Percentiles rank a stretch among this genome's conserved stretches.
Evolutionary conservation across 345 rosid species (phyloP).

Genomic region (Erodium maritimum): DNA sequence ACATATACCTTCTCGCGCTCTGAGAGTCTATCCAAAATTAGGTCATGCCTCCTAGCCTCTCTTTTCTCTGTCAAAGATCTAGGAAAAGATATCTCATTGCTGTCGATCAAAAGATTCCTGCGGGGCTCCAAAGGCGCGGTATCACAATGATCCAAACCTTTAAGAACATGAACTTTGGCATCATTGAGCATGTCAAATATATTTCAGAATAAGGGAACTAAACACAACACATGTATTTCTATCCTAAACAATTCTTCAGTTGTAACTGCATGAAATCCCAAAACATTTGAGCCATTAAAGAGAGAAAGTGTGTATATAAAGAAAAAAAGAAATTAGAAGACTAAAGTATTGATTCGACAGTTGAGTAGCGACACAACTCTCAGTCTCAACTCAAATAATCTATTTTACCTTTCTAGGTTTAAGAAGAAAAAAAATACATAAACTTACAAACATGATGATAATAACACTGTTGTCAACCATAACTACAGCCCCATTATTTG

Average conservation of each 20-base stretch:
- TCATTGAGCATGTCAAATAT: slow-evolving; percentile 13
- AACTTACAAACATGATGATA: no score
- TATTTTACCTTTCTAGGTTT: no score
- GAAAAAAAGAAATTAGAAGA: not conserved
- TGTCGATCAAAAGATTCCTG: slow-evolving; percentile 29
- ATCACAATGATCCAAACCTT: slow-evolving; percentile 55
- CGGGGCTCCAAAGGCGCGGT: slow-evolving; percentile 35
- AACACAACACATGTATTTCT: not conserved
- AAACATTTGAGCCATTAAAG: not conserved
- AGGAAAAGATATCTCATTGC: slow-evolving; percentile 31
- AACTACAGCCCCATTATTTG: no score
- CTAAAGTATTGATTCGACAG: not conserved
- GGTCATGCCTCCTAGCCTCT: slow-evolving; percentile 33
- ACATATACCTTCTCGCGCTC: slow-evolving; percentile 70
- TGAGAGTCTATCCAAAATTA: slow-evolving; percentile 58
- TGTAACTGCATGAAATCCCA: no score
- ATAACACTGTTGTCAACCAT: no score
- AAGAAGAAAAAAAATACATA: no score
- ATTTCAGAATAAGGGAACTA: slow-evolving; percentile 1
- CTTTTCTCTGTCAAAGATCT: slow-evolving; percentile 68
- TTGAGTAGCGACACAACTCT: not conserved
- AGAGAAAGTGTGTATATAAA: not conserved
- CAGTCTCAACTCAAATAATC: not conserved
- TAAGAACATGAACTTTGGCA: slow-evolving; percentile 20
- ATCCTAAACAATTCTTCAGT: no score